Evolutionary conservation across 2,329 filamentous ascomycete species (phyloP), one percentile per base, ranked within the genome.

Genomic region (Penicillium sp.): DNA sequence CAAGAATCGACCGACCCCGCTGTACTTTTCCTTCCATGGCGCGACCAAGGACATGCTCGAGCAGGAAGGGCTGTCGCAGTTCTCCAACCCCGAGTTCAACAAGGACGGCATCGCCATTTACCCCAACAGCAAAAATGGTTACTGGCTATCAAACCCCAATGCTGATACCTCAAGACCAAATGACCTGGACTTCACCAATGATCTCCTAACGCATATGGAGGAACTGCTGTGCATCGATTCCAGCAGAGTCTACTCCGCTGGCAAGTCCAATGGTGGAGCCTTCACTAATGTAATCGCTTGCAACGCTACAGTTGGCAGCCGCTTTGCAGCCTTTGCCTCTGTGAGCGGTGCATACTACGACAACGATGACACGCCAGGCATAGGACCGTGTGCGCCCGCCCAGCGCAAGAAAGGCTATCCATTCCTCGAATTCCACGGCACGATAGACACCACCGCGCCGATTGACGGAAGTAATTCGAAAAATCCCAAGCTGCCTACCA

Each of bases 251-350:
- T 81, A 79, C 54, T 72, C 72, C 11, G 70, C 72, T 1, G 78
- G 77, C 41, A 82, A 83, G 58, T 82, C 73, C 57, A 82, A 83
- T 43, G 81, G 80, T 5, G 82, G 78, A 2, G 81, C 75, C 10
- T 77, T 78, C 22, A 74, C 75, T 3, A 74, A 73, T 20, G 59
- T 73, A 1, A 70, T 81, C 5, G 78, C 79, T 3, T 82, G 78
- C 63, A 69, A 76, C 28, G 60, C 72, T 2, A 65, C 65, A 8
- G 68, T 73, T 3, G 74, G 74, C 4, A 61, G 60, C 4, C 67
- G 66, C 5, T 76, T 81, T 46, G 78, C 79, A 6, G 79, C 78
- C 1, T 81, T 81, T 55, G 78, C 76, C 0, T 69, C 75, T 7
- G 74, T 76, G 7, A 73, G 76, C 1, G 77, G 75, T 5, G 79